Evolutionary conservation across 495 filamentous ascomycete species (phyloP), one percentile per base, ranked within the genome.

Genomic region (Penicillium riverlandense): DNA sequence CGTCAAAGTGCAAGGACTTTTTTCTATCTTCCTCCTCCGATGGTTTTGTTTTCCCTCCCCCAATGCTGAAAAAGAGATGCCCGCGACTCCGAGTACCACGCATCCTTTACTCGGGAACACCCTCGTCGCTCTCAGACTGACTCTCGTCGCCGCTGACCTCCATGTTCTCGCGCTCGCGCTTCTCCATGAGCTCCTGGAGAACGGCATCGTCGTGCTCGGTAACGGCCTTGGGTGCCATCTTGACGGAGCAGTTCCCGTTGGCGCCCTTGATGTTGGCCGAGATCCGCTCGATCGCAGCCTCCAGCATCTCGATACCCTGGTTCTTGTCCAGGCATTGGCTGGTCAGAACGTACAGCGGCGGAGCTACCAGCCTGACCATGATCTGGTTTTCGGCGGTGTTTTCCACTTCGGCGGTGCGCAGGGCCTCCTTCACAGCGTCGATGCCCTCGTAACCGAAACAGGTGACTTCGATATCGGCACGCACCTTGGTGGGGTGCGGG

Each of bases 371-470:
- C 65, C 91, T 87, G 61, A 96, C 92, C 71, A 96, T 98, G 64
- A 98, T 90, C 67, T 92, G 88, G 51, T 78, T 90, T 33, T 95
- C 90, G 37, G 76, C 69, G 28, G 88, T 95, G 74, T 92, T 95
- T 55, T 83, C 80, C 40, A 83, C 86, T 67, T 96, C 90, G 41
- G 90, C 90, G 39, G 80, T 84, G 55, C 88, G 82, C 39, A 96
- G 75, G 34, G 90, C 88, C 7, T 76, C 70, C 78, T 98, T 98
- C 58, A 98, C 90, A 28, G 92, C 92, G 56, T 97, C 92, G 74
- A 98, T 97, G 56, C 92, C 92, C 45, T 97, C 92, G 66, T 98
- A 98, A 32, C 85, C 85, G 72, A 96, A 98, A 75, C 92, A 98
- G 41, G 90, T 96, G 38, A 96, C 92, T 69, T 96, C 92, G 42